Conservation (phyloP, 805 yeast genomes). For the Starmerella khaoyaiensis region DNA sequence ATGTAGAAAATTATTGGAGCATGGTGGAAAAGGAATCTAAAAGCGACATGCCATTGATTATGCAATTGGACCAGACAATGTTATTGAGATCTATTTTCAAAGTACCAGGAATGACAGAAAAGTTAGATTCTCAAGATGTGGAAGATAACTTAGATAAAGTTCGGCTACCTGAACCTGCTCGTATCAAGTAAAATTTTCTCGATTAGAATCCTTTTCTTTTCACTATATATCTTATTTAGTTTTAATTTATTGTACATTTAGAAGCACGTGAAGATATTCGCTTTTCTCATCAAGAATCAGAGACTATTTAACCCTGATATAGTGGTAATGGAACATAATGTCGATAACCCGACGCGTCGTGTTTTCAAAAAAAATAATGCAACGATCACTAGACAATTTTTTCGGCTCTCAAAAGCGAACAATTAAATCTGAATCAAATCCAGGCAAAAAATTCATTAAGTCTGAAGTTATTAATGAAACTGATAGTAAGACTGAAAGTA, state of each 20-base stretch:
- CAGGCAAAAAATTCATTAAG: slow-evolving; percentile 3
- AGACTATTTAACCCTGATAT: too few species aligned
- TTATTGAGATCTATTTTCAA: slow-evolving; percentile 10
- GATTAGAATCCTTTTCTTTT: too few species aligned
- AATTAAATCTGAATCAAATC: not conserved
- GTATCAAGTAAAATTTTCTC: too few species aligned
- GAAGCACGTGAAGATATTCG: too few species aligned
- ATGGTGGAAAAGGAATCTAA: slow-evolving; percentile 2
- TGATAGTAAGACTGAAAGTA: not conserved
- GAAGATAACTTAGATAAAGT: slow-evolving; percentile 10
- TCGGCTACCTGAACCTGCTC: slow-evolving; percentile 15
- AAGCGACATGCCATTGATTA: not conserved
- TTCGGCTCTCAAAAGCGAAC: slow-evolving; percentile 17
- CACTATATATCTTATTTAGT: too few species aligned
- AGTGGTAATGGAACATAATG: too few species aligned
- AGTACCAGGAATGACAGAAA: slow-evolving; percentile 15
- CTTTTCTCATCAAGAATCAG: too few species aligned
- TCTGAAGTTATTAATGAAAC: not conserved
- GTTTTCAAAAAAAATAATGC: slow-evolving; percentile 16
- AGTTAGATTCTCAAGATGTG: slow-evolving; percentile 6
- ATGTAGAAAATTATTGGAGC: slow-evolving; percentile 20
- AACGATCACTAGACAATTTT: slow-evolving; percentile 21
- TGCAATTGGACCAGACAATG: slow-evolving; percentile 11
- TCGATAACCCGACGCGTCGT: slow-evolving; percentile 15
- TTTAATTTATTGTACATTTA: too few species aligned